phyloP scores from a whole-genome alignment of 2,329 filamentous ascomycete genomes.

The Colletotrichum gigasporum region DNA sequence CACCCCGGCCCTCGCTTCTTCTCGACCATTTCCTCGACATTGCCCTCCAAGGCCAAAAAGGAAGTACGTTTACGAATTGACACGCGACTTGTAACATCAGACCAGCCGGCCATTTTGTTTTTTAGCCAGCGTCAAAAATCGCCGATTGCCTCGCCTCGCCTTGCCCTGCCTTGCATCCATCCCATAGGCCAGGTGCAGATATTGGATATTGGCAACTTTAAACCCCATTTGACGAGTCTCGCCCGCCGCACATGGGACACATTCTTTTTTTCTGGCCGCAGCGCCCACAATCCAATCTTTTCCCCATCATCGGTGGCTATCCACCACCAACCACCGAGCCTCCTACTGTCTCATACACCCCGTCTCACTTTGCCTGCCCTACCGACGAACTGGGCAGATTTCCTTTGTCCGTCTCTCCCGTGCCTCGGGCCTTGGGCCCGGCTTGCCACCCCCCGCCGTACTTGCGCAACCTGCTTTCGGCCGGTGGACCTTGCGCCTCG shows the following conservation, averaged over 20 bases:
- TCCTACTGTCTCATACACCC: not conserved
- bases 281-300: not conserved
- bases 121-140: not conserved
- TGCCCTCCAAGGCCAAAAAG: not conserved
- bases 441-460: not conserved
- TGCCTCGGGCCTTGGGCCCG: not conserved
- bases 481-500: slow-evolving; percentile 1
- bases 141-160: not conserved
- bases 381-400: not conserved
- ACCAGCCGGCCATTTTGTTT: not conserved
- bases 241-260: too few species aligned
- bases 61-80: not conserved
- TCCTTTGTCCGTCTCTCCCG: not conserved
- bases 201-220: too few species aligned
- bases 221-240: too few species aligned
- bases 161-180: not conserved
- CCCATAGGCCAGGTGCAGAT: too few species aligned
- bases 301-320: not conserved
- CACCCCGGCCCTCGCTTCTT: slow-evolving; percentile 13
- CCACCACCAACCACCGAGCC: not conserved
- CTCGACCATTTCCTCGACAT: slow-evolving; percentile 4
- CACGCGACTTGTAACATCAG: slow-evolving; percentile 1
- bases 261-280: not conserved
- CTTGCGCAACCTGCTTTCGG: slow-evolving; percentile 16
- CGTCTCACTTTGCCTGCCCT: not conserved